These are phyloP conservation scores for Rhizoctonia solani DNA, from an alignment of 1,284 basidiomycete genomes.

Conservation along the genomic window DNA sequence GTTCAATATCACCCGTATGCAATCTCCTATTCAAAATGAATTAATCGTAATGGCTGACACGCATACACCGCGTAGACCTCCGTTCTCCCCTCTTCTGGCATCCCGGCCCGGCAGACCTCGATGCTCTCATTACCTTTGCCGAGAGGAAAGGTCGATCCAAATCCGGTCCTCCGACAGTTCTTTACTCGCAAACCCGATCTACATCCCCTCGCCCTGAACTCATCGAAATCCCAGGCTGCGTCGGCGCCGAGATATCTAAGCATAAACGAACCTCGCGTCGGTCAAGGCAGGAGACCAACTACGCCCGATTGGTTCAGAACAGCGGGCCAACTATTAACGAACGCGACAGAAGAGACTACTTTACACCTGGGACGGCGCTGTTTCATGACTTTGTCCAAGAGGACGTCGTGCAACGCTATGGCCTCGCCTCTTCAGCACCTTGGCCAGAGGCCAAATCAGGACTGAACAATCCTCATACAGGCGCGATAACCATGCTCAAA, in stretches of 20 bases:
- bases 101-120: neutral
- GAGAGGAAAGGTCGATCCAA: neutral
- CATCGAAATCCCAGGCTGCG: slow-evolving; percentile 4
- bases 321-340: neutral
- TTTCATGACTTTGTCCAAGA: neutral
- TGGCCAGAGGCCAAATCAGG: neutral
- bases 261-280: neutral
- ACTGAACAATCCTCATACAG: neutral
- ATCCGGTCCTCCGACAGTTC: neutral
- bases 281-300: neutral
- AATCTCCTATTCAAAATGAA: neutral
- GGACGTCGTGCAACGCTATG: neutral
- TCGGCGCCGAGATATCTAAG: slow-evolving; percentile 1
- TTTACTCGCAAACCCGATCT: neutral
- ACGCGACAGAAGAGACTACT: neutral
- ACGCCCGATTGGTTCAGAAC: neutral
- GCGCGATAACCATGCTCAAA: neutral
- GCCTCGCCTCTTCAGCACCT: neutral
- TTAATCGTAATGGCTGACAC: neutral
- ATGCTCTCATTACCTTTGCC: neutral
- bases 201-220: neutral
- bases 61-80: neutral
- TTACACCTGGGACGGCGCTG: neutral
- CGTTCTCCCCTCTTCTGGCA: neutral
- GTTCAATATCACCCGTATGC: neutral